phyloP scores from a whole-genome alignment of 108 stramenopile species.

The Seminavis robusta region DNA sequence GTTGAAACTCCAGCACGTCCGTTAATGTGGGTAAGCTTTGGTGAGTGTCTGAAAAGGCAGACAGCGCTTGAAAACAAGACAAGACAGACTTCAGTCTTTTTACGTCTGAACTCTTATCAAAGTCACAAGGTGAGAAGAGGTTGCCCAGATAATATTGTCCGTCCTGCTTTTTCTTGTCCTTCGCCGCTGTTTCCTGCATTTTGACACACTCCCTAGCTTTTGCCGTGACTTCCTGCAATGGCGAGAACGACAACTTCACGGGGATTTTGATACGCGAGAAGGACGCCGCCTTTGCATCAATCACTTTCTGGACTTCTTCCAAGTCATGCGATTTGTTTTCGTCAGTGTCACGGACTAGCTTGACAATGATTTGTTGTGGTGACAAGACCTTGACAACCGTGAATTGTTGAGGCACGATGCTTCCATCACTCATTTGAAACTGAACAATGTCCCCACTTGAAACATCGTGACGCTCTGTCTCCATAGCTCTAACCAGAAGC shows the following conservation, averaged over 20 bases:
- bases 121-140: slow-evolving; percentile 78
- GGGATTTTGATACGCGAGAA: slow-evolving; percentile 70
- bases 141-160: no score
- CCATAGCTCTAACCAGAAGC: slow-evolving; percentile 43
- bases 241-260: slow-evolving; percentile 42
- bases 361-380: slow-evolving; percentile 57
- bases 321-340: neutral
- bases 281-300: slow-evolving; percentile 33
- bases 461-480: slow-evolving; percentile 83
- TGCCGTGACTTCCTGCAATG: slow-evolving; percentile 46
- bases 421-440: slow-evolving; percentile 39
- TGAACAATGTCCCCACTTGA: slow-evolving; percentile 70
- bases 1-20: slow-evolving; percentile 16
- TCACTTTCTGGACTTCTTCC: slow-evolving; percentile 17
- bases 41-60: slow-evolving; percentile 44
- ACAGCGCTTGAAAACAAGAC: slow-evolving; percentile 58
- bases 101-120: slow-evolving; percentile 82
- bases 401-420: slow-evolving; percentile 24
- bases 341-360: slow-evolving; percentile 2
- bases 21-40: slow-evolving; percentile 29
- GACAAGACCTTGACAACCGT: slow-evolving; percentile 54
- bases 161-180: slow-evolving; percentile 3
- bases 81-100: slow-evolving; percentile 53
- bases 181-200: neutral
- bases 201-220: slow-evolving; percentile 8